Percentiles rank a stretch among this genome's conserved stretches.
Evolutionary conservation across 331 rosid genomes (phyloP).

Genomic region (Dryas integrifolia): DNA sequence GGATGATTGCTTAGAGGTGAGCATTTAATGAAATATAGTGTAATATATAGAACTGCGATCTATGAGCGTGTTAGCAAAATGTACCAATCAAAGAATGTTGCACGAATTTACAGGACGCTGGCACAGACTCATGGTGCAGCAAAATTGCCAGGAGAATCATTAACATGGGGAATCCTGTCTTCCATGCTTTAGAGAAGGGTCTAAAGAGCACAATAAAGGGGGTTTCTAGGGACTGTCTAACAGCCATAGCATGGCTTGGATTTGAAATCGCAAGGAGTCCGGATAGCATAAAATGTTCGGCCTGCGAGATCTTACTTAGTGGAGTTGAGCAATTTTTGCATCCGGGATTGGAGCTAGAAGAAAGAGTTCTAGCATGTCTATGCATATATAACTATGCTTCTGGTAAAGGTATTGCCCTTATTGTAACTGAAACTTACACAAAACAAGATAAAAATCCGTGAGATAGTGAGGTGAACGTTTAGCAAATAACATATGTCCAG

Average conservation of each 20-base stretch:
- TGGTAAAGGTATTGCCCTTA: slow-evolving; percentile 58
- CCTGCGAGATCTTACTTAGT: slow-evolving; percentile 61
- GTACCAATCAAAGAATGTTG: slow-evolving; percentile 22
- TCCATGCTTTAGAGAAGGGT: slow-evolving; percentile 58
- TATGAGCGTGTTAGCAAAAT: neutral
- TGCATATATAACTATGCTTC: slow-evolving; percentile 72
- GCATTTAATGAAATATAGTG: slow-evolving; percentile 10
- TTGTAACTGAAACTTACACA: neutral
- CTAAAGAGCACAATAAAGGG: slow-evolving; percentile 50
- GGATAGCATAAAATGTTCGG: slow-evolving; percentile 44
- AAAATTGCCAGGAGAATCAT: slow-evolving; percentile 52
- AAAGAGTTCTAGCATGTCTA: slow-evolving; percentile 71
- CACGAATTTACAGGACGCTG: slow-evolving; percentile 54
- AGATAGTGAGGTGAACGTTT: neutral
- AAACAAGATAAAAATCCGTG: neutral
- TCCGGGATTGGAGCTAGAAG: slow-evolving; percentile 76
- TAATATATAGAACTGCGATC: neutral
- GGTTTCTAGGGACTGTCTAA: slow-evolving; percentile 65
- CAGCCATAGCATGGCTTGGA: slow-evolving; percentile 77
- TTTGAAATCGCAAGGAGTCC: slow-evolving; percentile 61
- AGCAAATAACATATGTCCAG: neutral
- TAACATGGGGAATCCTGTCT: slow-evolving; percentile 51
- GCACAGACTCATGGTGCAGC: slow-evolving; percentile 71
- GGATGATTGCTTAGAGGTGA: slow-evolving; percentile 65
- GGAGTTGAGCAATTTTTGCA: slow-evolving; percentile 66